Base-by-base conservation (phyloP, 1,139 yeast species). In the Pichia sp. region DNA sequence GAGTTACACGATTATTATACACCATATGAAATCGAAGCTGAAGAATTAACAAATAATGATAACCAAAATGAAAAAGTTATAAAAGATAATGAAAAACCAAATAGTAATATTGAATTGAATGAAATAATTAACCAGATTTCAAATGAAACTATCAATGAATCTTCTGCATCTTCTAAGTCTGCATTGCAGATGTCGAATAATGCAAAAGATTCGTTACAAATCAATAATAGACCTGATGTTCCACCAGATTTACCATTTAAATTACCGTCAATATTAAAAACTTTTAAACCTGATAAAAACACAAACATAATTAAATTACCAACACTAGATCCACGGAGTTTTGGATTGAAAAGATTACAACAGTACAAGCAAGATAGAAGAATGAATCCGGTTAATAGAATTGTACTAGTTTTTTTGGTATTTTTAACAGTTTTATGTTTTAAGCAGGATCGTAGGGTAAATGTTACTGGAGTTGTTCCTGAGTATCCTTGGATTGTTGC, bases 231-330 rank as follows among this genome's bases (percentile, higher is more conserved):
- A 28, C 43, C 43, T 1, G 46, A 47, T 16, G 47, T 50, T 7
- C 80, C 82, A 2, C 67, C 62, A 39, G 87, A 80, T 58, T 63
- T 80, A 41, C 84, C 85, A 3, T 80, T 80, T 53, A 58, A 57
- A n/a, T 51, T 66, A 8, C 78, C 78, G 2, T 61, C 73, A 3
- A 51, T 65, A 20, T 42, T 61, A 6, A 47, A 47, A 16, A 69
- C 74, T 0, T 46, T 51, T 1, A 51, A 57, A 0, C 57, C 59
- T 3, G 62, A 66, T 1, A 51, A 45, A 4, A 55, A 67, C 4
- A 67, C 68, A 31, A 55, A 63, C 9, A 66, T 71, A 6, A 56
- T 59, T 3, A 53, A 46, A 39, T 52, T 63, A 3, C 57, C 61
- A 4, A 69, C 71, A 0, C 70, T 77, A 29, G 72, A 75, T 46